Evolutionary conservation across 352 stramenopile genomes (phyloP), one percentile per base, ranked within the genome.

Genomic region (Stramenopiles sp.): DNA sequence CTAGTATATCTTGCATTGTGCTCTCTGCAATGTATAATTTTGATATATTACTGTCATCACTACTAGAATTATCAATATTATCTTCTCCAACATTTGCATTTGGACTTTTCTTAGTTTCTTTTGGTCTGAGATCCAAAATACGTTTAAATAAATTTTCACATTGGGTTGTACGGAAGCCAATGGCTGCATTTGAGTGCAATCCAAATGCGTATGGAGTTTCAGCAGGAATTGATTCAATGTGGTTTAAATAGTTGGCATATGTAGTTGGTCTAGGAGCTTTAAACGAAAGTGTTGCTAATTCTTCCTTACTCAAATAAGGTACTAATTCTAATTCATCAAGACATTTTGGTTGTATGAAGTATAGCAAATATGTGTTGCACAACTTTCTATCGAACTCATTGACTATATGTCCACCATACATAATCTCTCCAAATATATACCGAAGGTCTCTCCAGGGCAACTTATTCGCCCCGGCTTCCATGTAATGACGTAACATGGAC

Each of bases 301-400:
- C 78, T 28, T 93, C 76, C 6, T 81, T 73, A 0, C 85, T 69
- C n/a, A n/a, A n/a, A 47, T 87, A 93, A 15, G 80, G 80, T 55
- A 91, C 93, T 60, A 95, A 77, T 47, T 95, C 79, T 55, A 83
- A 92, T 52, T 93, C 78, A 48, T 95, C 79, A 22, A 95, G 51
- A 29, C 93, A 50, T 46, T 93, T 76, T 41, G 93, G 78, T 32
- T 80, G 76, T 71, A 93, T 91, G 65, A 83, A 91, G 46, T 85
- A 87, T 42, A 91, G 73, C n/a, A 93, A 59, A 57, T 93, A 93
- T 37, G 76, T 88, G 41, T 86, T 89, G 40, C 71, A 68, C 7
- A 93, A 43, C 17, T 91, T 50, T 18, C 72, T 60, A 43, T 91
- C 75, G 43, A 85, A 88, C 49, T 91, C 75, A 50, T 91, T 88